Base-by-base conservation (phyloP, 257 asterid genomes). In the Echium plantagineum region DNA sequence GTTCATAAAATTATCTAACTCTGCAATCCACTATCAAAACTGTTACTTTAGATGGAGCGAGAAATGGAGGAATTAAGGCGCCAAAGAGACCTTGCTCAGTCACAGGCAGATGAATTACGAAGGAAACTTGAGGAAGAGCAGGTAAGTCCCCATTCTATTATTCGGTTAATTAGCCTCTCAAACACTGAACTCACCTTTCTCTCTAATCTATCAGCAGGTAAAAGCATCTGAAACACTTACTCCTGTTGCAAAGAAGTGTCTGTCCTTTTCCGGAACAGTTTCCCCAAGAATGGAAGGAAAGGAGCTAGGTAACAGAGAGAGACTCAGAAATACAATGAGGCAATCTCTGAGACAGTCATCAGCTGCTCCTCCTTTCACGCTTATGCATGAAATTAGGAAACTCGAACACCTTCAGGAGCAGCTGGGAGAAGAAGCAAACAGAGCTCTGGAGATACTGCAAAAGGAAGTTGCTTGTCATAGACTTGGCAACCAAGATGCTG, bases 341-440 rank as follows among this genome's bases (percentile, higher is more conserved):
- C 90, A 81, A 72, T 69, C 94, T 22, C 60, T 77, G 93, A 81
- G 97, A 74, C 97, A 83, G 73, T 90, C 97, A 32, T 85, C 91
- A 52, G 80, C 95, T 32, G 94, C 89, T 58, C 96, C 89, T 58
- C 96, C 97, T 62, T 90, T 87, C 61, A 85, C 91, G 28, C 75
- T 90, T 69, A 87, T 90, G 97, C 91, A 87, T 67, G 97, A 90
- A 75, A 90, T 90, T 68, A 75, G 85, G 52, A 90, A 90, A 72
- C 94, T 90, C 7, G 97, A 90, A 61, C 96, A 90, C 76, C 96
- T 90, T n/a, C 97, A 90, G 72, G 96, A 90, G 64, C 96, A 90
- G 81, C 86, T 90, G 47, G 97, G 96, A 28, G 94, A 87, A 68
- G 97, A 90, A 69, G 96, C 97, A 49, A 81, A 76, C 64, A 79